These are phyloP conservation scores for Cercospora beticola DNA, from an alignment of 2,329 filamentous ascomycete species.

Conservation along the genomic window DNA sequence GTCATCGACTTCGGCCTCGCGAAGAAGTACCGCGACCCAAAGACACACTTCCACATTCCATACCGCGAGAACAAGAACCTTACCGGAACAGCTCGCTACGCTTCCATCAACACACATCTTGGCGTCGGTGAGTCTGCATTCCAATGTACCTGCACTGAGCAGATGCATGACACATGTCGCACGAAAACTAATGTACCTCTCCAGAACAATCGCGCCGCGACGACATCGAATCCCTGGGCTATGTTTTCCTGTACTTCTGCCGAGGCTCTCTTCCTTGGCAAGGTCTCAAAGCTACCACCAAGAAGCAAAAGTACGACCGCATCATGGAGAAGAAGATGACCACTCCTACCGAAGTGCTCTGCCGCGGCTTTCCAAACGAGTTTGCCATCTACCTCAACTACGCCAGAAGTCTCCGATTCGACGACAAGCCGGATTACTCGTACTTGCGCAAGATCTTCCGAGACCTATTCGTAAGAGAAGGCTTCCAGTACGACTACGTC, in stretches of 20 bases:
- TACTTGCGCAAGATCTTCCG: slow-evolving; percentile 99
- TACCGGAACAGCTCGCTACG: neutral
- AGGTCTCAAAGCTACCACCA: slow-evolving; percentile 24
- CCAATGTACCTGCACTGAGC: slow-evolving; percentile 22
- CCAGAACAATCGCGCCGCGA: slow-evolving; percentile 33
- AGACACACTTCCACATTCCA: neutral
- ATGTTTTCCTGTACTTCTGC: slow-evolving; percentile 33
- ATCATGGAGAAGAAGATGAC: slow-evolving; percentile 31
- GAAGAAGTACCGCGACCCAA: slow-evolving; percentile 8
- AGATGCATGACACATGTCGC: slow-evolving; percentile 25
- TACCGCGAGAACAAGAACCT: slow-evolving; percentile 6
- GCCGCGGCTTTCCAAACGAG: slow-evolving; percentile 98
- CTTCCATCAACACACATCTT: neutral
- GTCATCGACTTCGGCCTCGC: slow-evolving; percentile 25
- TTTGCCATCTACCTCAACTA: slow-evolving; percentile 99
- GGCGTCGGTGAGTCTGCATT: neutral
- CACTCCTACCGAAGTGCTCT: slow-evolving; percentile 54
- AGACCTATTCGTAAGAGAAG: slow-evolving; percentile 96
- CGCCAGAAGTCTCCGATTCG: slow-evolving; percentile 95
- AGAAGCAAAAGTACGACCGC: slow-evolving; percentile 24
- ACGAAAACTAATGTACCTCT: slow-evolving; percentile 14
- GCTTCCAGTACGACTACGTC: slow-evolving; percentile 99
- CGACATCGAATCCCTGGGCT: slow-evolving; percentile 35
- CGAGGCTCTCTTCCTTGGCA: slow-evolving; percentile 34
- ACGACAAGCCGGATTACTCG: slow-evolving; percentile 99